Evolutionary conservation across 208 protist species (phyloP).

Genomic region (Blechomonas ayalai): DNA sequence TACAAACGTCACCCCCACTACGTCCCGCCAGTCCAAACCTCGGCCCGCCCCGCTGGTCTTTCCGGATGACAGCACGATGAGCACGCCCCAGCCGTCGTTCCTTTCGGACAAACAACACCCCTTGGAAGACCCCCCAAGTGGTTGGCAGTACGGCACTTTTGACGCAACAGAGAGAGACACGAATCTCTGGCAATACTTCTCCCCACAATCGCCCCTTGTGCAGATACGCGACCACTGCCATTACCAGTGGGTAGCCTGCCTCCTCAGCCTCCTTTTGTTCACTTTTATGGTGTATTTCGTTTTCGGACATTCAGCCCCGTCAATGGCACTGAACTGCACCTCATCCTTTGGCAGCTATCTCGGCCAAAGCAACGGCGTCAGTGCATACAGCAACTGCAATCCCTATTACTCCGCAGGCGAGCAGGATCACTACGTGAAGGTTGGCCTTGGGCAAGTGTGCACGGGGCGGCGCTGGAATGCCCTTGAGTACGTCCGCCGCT

Average conservation of each 20-base stretch:
- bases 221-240: conserved; percentile 59
- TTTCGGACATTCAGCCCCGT: conserved; percentile 21
- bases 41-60: conserved; percentile 24
- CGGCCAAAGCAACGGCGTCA: conserved; percentile 37
- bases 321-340: conserved; percentile 16
- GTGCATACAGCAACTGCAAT: conserved; percentile 72
- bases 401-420: conserved; percentile 22
- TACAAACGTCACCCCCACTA: too few species aligned
- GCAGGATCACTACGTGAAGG: conserved; percentile 48
- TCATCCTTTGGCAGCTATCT: conserved; percentile 50
- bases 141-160: conserved; percentile 31
- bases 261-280: conserved; percentile 40
- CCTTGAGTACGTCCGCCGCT: conserved; percentile 63
- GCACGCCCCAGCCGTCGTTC: background rate
- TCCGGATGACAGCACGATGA: conserved; percentile 3
- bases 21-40: conserved; percentile 8
- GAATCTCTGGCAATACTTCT: conserved; percentile 34
- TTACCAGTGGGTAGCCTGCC: conserved; percentile 52
- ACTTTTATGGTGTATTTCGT: conserved; percentile 46
- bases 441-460: conserved; percentile 35
- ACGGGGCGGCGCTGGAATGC: conserved; percentile 59
- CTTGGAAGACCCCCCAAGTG: background rate
- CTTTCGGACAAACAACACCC: background rate
- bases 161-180: conserved; percentile 1
- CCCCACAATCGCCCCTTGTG: conserved; percentile 31